phyloP scores from a whole-genome alignment of 192 early-diverging fungal species.

The Radiomyces spectabilis region DNA sequence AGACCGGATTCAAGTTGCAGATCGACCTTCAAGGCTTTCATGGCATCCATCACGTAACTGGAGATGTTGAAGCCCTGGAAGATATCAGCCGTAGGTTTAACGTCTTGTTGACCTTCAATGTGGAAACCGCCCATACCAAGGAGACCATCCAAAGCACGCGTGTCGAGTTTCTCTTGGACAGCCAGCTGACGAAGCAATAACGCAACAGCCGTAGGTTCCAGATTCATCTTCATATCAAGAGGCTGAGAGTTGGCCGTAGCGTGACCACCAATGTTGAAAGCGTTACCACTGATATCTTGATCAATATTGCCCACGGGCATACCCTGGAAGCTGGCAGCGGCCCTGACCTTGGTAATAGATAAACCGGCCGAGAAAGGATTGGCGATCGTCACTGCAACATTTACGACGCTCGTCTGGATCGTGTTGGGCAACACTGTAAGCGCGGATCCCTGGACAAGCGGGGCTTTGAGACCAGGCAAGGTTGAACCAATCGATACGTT shows the following conservation, averaged over 20 bases:
- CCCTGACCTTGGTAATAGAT: slow-evolving; percentile 38
- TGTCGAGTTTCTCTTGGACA: slow-evolving; percentile 32
- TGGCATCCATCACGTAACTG: slow-evolving; percentile 35
- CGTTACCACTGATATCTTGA: slow-evolving; percentile 32
- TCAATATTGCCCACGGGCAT: slow-evolving; percentile 36
- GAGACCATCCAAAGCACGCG: slow-evolving; percentile 36
- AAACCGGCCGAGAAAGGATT: slow-evolving; percentile 49
- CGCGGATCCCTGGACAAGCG: slow-evolving; percentile 31
- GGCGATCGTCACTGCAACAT: slow-evolving; percentile 36
- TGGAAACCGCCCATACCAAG: slow-evolving; percentile 33
- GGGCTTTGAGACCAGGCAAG: slow-evolving; percentile 39
- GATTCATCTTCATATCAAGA: slow-evolving; percentile 39
- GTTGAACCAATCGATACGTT: slow-evolving; percentile 31
- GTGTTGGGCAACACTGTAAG: slow-evolving; percentile 37
- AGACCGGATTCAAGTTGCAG: slow-evolving; percentile 36
- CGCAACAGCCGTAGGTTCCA: slow-evolving; percentile 39
- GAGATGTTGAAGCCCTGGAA: slow-evolving; percentile 41
- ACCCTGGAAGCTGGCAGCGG: slow-evolving; percentile 34
- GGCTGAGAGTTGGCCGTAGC: slow-evolving; percentile 23
- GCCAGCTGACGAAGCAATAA: slow-evolving; percentile 39
- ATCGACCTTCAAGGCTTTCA: slow-evolving; percentile 42
- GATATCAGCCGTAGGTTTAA: slow-evolving; percentile 10
- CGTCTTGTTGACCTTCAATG: slow-evolving; percentile 22
- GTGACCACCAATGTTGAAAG: slow-evolving; percentile 33
- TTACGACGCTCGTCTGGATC: slow-evolving; percentile 31